phyloP scores from a whole-genome alignment of 2,329 filamentous ascomycete species.

The Penicillium sp. region DNA sequence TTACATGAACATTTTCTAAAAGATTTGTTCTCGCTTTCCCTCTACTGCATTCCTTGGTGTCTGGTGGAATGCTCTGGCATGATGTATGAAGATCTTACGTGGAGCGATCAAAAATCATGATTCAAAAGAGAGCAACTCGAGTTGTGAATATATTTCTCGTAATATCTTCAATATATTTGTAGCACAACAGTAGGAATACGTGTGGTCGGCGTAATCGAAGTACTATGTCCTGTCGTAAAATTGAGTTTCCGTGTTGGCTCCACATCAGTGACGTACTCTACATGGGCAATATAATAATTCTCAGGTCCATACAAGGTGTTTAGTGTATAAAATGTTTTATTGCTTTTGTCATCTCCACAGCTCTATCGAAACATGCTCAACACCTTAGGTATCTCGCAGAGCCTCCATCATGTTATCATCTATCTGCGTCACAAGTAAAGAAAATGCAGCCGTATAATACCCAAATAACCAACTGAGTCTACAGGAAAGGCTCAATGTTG shows the following conservation, averaged over 20 bases:
- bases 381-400: constrained; percentile 16
- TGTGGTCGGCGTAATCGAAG: too few relatives aligned
- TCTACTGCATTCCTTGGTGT: neutral
- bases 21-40: constrained; percentile 6
- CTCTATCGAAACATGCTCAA: constrained; percentile 19
- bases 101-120: neutral
- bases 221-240: neutral
- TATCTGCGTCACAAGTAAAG: constrained; percentile 24
- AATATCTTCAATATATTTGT: neutral
- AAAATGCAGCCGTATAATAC: constrained; percentile 3
- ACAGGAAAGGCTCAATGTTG: constrained; percentile 92
- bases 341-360: constrained; percentile 20
- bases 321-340: constrained; percentile 19
- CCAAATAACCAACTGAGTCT: constrained; percentile 15
- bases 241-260: neutral
- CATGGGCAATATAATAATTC: neutral
- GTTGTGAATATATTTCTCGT: neutral
- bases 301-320: too few relatives aligned
- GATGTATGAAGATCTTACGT: constrained; percentile 2
- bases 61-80: constrained; percentile 1
- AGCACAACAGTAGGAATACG: too few relatives aligned
- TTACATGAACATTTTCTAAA: constrained; percentile 34
- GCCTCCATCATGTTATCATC: constrained; percentile 30
- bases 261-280: neutral
- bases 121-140: neutral